Percentiles rank a stretch among this genome's conserved stretches.
phyloP scores from a whole-genome alignment of 208 protist species.

The Leishmania guyanensis region DNA sequence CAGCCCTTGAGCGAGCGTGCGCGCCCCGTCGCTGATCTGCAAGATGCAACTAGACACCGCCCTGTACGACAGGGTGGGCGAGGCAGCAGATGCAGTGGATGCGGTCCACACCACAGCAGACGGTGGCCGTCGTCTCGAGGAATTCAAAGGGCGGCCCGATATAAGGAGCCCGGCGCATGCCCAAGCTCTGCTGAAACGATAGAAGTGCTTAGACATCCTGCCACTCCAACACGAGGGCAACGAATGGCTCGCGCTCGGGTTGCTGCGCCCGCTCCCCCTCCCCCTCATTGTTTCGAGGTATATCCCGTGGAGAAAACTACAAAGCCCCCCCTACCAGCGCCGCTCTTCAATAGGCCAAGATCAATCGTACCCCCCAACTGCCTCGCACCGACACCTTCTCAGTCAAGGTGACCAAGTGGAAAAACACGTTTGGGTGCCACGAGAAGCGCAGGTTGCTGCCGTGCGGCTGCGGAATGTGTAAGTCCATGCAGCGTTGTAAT shows the following conservation, averaged over 20 bases:
- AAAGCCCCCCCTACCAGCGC: not conserved
- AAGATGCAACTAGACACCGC: slow-evolving; percentile 12
- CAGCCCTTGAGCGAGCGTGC: slow-evolving; percentile 17
- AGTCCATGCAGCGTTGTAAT: slow-evolving; percentile 12
- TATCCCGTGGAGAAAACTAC: slow-evolving; percentile 20
- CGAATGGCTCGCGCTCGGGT: slow-evolving; percentile 19
- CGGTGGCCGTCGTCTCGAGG: not conserved
- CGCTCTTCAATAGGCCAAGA: too few relatives aligned
- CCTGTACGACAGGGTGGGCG: slow-evolving; percentile 17
- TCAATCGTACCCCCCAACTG: too few relatives aligned
- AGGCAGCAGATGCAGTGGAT: slow-evolving; percentile 26
- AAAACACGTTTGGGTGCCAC: slow-evolving; percentile 12
- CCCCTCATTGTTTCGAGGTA: slow-evolving; percentile 7
- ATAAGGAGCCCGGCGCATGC: slow-evolving; percentile 16
- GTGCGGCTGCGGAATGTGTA: slow-evolving; percentile 19
- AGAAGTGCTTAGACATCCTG: slow-evolving; percentile 12
- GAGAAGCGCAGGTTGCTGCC: slow-evolving; percentile 20
- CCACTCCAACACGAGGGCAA: slow-evolving; percentile 15
- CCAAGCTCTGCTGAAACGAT: not conserved
- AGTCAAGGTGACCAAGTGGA: slow-evolving; percentile 11
- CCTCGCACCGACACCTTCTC: slow-evolving; percentile 5
- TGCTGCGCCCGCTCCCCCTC: not conserved
- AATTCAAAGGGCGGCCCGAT: slow-evolving; percentile 20
- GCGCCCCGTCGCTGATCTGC: slow-evolving; percentile 15
- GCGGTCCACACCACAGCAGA: slow-evolving; percentile 10